Conservation (phyloP, 2,329 filamentous ascomycete species). For the Claviceps spartinae region DNA sequence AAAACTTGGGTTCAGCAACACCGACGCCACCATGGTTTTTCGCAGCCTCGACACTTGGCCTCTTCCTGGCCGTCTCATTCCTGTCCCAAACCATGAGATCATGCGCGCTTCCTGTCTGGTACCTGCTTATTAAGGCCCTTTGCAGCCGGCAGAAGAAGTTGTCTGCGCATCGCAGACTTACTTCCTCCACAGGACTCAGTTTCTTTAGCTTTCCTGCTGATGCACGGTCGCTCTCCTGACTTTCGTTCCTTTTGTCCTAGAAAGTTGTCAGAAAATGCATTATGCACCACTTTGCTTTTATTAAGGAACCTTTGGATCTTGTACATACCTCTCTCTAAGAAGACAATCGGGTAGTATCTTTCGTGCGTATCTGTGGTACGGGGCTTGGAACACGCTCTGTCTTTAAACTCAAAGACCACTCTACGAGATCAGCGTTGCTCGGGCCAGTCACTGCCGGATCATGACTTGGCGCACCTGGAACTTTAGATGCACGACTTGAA, state of each 20-base stretch:
- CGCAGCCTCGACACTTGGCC: background rate
- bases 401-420: background rate
- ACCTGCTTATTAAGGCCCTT: background rate
- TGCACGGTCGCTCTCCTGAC: background rate
- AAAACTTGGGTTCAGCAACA: background rate
- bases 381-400: background rate
- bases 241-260: background rate
- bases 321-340: background rate
- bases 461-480: background rate
- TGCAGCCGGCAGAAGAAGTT: background rate
- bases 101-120: background rate
- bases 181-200: background rate
- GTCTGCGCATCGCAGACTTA: background rate
- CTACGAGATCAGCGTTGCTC: background rate
- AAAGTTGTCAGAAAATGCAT: background rate
- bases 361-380: background rate
- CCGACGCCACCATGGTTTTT: background rate
- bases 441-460: background rate
- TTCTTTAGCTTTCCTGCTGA: background rate
- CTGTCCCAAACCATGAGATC: slow-evolving; percentile 1
- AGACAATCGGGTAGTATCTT: background rate
- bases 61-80: background rate
- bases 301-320: background rate
- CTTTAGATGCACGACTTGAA: background rate
- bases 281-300: background rate